Conservation (phyloP, 345 rosid species). For the Camelina laxa region DNA sequence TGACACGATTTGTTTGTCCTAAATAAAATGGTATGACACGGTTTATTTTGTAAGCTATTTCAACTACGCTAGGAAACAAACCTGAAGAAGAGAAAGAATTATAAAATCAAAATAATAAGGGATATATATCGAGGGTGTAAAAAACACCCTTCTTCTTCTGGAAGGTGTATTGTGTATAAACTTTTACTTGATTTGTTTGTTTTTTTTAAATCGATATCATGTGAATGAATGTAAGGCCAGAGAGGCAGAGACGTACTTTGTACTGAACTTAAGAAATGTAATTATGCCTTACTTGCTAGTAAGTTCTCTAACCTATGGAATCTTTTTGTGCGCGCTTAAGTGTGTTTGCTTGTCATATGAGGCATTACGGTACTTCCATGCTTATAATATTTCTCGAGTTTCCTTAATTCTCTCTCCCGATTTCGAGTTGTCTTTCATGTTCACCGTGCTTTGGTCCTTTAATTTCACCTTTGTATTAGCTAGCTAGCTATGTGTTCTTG, state of each 20-base stretch:
- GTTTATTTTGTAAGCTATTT: background rate
- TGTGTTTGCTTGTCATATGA: slow-evolving; percentile 40
- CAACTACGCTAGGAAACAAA: background rate
- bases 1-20: too few species aligned
- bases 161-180: background rate
- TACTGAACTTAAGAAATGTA: slow-evolving; percentile 9
- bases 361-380: slow-evolving; percentile 36
- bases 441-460: background rate
- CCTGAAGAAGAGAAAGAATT: background rate
- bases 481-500: slow-evolving; percentile 31
- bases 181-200: background rate
- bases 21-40: too few species aligned
- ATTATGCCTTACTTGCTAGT: slow-evolving; percentile 39
- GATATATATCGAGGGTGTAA: background rate
- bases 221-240: slow-evolving; percentile 6
- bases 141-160: slow-evolving; percentile 18
- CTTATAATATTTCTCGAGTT: slow-evolving; percentile 13
- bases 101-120: background rate
- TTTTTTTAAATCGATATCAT: background rate
- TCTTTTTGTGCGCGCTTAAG: slow-evolving; percentile 14
- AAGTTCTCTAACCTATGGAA: slow-evolving; percentile 7
- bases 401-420: background rate
- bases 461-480: background rate
- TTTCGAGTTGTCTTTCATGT: background rate
- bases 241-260: background rate